Percentiles rank a stretch among this genome's conserved stretches.
Evolutionary conservation across 1,139 yeast genomes (phyloP).

Genomic region (Yueomyces sp.): DNA sequence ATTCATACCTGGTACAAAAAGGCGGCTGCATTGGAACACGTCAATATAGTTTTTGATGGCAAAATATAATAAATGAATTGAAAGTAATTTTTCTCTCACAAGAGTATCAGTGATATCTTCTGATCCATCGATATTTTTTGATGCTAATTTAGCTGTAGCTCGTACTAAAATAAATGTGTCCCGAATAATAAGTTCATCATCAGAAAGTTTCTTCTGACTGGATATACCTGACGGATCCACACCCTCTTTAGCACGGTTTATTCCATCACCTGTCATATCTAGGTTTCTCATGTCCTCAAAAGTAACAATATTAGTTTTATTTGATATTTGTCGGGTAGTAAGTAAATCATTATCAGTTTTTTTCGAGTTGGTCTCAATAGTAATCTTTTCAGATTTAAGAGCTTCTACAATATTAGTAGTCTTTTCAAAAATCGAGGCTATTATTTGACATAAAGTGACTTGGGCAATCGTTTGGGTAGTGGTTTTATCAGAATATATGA

Average conservation of each 20-base stretch:
- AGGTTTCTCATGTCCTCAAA: not conserved
- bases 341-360: not conserved
- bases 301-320: not conserved
- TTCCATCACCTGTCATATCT: not conserved
- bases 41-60: constrained; percentile 77
- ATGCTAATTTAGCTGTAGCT: constrained; percentile 86
- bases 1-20: constrained; percentile 48
- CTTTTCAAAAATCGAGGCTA: constrained; percentile 74
- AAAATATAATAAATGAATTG: constrained; percentile 77
- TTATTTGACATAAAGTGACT: constrained; percentile 85
- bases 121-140: constrained; percentile 65
- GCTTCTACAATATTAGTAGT: constrained; percentile 24
- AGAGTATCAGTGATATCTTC: constrained; percentile 83
- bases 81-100: constrained; percentile 77
- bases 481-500: constrained; percentile 67
- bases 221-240: constrained; percentile 5
- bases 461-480: constrained; percentile 90
- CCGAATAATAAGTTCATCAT: constrained; percentile 58
- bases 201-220: constrained; percentile 29
- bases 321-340: too few species aligned
- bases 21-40: constrained; percentile 55
- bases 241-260: constrained; percentile 27
- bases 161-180: constrained; percentile 90
- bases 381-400: constrained; percentile 1
- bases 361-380: not conserved